These are phyloP conservation scores for Pseudogymnoascus verrucosus DNA, from an alignment of 2,329 filamentous ascomycete species.

Conservation along the genomic window DNA sequence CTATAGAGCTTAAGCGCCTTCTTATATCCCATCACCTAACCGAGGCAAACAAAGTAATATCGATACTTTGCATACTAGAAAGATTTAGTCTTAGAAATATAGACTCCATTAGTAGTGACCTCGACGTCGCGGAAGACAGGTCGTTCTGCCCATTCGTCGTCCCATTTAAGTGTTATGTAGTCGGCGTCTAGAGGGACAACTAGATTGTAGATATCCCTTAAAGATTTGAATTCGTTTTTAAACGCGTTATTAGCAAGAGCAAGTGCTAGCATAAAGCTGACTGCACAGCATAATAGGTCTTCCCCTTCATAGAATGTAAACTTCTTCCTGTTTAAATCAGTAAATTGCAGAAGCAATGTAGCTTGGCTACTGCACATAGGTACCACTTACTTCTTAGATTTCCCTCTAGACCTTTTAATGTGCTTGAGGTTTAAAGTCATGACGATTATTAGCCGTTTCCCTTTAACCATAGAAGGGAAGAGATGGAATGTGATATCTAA, in stretches of 20 bases:
- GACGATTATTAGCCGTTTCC: constrained; percentile 15
- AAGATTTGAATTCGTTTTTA: constrained; percentile 18
- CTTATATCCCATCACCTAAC: constrained; percentile 20
- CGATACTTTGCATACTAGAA: constrained; percentile 35
- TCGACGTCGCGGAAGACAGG: constrained; percentile 22
- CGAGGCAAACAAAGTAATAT: constrained; percentile 30
- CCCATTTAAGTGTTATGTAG: constrained; percentile 19
- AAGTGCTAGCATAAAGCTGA: constrained; percentile 21
- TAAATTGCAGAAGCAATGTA: background rate
- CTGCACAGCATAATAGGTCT: constrained; percentile 16
- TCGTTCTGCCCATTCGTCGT: constrained; percentile 17
- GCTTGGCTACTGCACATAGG: background rate
- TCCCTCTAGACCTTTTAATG: constrained; percentile 22
- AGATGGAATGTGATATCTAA: constrained; percentile 23
- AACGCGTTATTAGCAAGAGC: constrained; percentile 22
- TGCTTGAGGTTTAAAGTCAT: constrained; percentile 21
- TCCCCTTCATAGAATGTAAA: constrained; percentile 23
- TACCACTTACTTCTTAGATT: constrained; percentile 17
- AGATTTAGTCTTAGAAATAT: constrained; percentile 18
- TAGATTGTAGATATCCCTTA: constrained; percentile 22
- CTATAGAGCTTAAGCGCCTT: constrained; percentile 24
- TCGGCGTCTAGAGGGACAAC: constrained; percentile 17
- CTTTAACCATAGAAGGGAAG: constrained; percentile 18
- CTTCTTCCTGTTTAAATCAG: constrained; percentile 17
- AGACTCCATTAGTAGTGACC: constrained; percentile 13